Evolutionary conservation across 2,329 filamentous ascomycete genomes (phyloP).

Genomic region (Bisporella sp.): DNA sequence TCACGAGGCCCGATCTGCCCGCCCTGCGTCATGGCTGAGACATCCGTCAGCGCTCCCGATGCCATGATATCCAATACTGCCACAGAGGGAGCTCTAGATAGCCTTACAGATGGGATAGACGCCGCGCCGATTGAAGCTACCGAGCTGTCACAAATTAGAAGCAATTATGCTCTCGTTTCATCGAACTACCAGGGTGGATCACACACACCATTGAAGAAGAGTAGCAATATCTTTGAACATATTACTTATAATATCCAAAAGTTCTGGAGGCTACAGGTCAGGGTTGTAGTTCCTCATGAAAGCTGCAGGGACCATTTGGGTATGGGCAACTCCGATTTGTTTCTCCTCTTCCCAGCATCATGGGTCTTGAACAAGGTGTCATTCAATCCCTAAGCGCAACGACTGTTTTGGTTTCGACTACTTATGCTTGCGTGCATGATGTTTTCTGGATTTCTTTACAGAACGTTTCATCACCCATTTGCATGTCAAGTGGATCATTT

Average conservation of each 20-base stretch:
- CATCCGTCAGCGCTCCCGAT: background rate
- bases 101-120: slow-evolving; percentile 6
- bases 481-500: background rate
- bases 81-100: background rate
- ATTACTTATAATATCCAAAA: slow-evolving; percentile 19
- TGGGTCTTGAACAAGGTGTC: no score
- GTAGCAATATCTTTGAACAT: slow-evolving; percentile 12
- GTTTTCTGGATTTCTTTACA: no score
- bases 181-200: slow-evolving; percentile 7
- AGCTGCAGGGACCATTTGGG: slow-evolving; percentile 49
- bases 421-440: no score
- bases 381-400: no score
- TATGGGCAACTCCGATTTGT: slow-evolving; percentile 25
- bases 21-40: slow-evolving; percentile 6
- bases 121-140: slow-evolving; percentile 17
- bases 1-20: background rate
- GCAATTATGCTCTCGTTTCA: slow-evolving; percentile 20
- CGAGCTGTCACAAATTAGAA: slow-evolving; percentile 18
- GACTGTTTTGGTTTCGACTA: no score
- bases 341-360: slow-evolving; percentile 2
- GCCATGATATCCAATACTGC: no score
- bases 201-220: slow-evolving; percentile 10
- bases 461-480: no score
- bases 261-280: slow-evolving; percentile 44
- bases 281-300: slow-evolving; percentile 41